Conservation (phyloP, 192 early-diverging fungal genomes). For the Entomortierella lignicola region DNA sequence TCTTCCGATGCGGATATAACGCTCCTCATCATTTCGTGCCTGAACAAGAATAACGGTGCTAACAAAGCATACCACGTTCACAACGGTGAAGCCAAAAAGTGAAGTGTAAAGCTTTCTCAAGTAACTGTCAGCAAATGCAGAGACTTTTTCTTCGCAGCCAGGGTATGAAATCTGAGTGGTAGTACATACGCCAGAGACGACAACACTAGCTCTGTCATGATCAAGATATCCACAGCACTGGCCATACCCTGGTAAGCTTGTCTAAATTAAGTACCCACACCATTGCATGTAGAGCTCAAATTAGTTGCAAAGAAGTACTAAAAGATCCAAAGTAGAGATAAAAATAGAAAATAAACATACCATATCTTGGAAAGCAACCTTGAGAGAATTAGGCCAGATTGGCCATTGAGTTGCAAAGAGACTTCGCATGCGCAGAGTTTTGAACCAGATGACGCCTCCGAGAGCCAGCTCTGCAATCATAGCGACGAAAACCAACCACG, state of each 20-base stretch:
- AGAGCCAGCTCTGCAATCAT: conserved; percentile 39
- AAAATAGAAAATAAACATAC: conserved; percentile 21
- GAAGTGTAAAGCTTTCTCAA: conserved; percentile 54
- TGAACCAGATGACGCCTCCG: conserved; percentile 57
- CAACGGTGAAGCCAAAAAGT: conserved; percentile 54
- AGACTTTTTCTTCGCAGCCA: conserved; percentile 49
- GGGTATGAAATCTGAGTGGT: background rate
- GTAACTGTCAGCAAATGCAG: conserved; percentile 36
- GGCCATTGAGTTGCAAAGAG: conserved; percentile 38
- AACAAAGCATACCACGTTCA: conserved; percentile 52
- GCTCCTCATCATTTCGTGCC: conserved; percentile 57
- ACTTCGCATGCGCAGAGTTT: conserved; percentile 50
- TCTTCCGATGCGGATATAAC: conserved; percentile 52
- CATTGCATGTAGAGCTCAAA: background rate
- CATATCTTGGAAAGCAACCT: conserved; percentile 52
- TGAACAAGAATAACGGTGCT: conserved; percentile 54
- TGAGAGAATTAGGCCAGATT: conserved; percentile 22
- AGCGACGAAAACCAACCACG: conserved; percentile 34
- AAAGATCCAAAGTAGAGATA: background rate
- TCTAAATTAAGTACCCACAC: too few species aligned
- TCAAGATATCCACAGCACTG: conserved; percentile 54
- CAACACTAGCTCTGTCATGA: background rate
- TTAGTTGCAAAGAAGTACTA: conserved; percentile 1
- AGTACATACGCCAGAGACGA: conserved; percentile 24
- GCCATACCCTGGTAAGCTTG: conserved; percentile 32